Evolutionary conservation across 371 early-diverging fungal genomes (phyloP), one percentile per base, ranked within the genome.

Genomic region (Zopfochytrium polystomum): DNA sequence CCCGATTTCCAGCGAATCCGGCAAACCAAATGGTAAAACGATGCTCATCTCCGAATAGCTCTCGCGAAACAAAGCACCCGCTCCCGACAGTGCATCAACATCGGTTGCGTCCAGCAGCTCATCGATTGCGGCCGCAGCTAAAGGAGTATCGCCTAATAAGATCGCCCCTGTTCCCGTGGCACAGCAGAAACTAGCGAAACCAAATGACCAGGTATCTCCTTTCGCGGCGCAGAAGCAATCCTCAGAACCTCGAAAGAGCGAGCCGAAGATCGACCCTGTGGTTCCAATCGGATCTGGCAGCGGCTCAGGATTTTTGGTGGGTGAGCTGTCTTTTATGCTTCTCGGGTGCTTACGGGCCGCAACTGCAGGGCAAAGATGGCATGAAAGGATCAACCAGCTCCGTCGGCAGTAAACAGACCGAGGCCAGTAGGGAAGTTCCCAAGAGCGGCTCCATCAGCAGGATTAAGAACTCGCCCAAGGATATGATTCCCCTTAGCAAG

Each of bases 401-500:
- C n/a, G n/a, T n/a, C n/a, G n/a, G n/a, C n/a, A n/a, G n/a, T n/a
- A 25, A 34, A 1, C 70, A 65, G 15, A 23, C 22, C 7, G 58
- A 43, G 9, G 55, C 32, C 26, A 60, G 60, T 30, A 71, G 82
- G 35, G 87, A 87, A 55, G 71, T 84, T 1, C 89, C 90, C 15
- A 90, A 86, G 73, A 83, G 85, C 51, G 90, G 88, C 26, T 80
- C 91, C 23, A 62, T 92, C 26, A 87, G 80, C 63, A 80, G 90
- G 63, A 66, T 92, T 63, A 92, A 91, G 69, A 87, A 85, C 61
- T 75, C 85, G n/a, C 86, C 90, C 22, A 90, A 88, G 74, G 90
- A 91, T 60, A 77, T 83, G 7, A 86, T 89, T 26, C 89, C 90
- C 23, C 77, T 87, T 57, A 82, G 83, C 67, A 90, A 90, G 79